These are phyloP conservation scores for Globisporangium splendens DNA, from an alignment of 352 stramenopile genomes.

Conservation along the genomic window DNA sequence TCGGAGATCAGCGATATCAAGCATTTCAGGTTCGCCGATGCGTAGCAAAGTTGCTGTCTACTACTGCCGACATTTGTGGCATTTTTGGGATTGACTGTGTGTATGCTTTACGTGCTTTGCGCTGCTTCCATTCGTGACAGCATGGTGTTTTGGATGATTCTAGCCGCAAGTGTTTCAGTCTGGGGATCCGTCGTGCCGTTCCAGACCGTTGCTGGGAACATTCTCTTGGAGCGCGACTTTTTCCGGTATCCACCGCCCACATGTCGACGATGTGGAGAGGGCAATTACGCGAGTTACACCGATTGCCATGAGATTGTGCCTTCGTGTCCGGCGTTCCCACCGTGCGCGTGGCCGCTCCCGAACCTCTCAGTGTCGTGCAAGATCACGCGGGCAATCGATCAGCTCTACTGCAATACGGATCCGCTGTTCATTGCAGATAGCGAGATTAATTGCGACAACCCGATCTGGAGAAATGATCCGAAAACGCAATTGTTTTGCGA, in stretches of 20 bases:
- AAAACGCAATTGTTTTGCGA: constrained; percentile 30
- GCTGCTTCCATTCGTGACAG: constrained; percentile 12
- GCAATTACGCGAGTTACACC: constrained; percentile 32
- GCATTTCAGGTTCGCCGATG: constrained; percentile 29
- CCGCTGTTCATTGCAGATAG: constrained; percentile 38
- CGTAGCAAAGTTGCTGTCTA: not conserved
- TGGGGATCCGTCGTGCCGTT: constrained; percentile 85
- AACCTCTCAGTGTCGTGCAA: constrained; percentile 30
- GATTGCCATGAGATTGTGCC: constrained; percentile 43
- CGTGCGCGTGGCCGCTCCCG: constrained; percentile 41
- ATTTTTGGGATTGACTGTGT: not conserved
- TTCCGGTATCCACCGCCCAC: constrained; percentile 24
- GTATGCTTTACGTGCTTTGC: not conserved
- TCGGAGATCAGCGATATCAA: constrained; percentile 38
- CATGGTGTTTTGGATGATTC: constrained; percentile 70
- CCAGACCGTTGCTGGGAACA: constrained; percentile 73
- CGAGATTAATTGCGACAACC: constrained; percentile 45
- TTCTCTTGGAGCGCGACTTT: constrained; percentile 78
- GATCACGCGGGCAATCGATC: constrained; percentile 28
- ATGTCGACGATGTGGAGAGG: constrained; percentile 34
- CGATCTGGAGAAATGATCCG: constrained; percentile 33
- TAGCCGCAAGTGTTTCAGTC: constrained; percentile 56
- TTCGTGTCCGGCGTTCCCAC: constrained; percentile 27
- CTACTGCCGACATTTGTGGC: not conserved
- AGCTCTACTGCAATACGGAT: constrained; percentile 24